Percentiles rank a stretch among this genome's conserved stretches.
phyloP scores from a whole-genome alignment of 345 rosid genomes.

The Gossypium arboreum region DNA sequence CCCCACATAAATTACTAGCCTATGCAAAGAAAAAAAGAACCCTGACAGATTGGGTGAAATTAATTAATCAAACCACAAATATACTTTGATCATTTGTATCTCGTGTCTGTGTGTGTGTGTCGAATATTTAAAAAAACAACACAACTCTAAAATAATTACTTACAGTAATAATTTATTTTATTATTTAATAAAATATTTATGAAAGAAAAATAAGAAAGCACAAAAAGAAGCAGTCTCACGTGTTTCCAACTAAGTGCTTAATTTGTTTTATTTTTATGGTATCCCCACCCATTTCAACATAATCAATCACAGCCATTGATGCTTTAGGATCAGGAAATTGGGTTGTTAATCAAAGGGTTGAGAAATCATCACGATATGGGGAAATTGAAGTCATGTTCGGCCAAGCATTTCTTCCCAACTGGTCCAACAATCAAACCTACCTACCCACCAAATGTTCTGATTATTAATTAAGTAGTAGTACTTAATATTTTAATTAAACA shows the following conservation, averaged over 20 bases:
- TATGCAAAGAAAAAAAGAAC: background rate
- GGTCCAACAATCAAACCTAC: background rate
- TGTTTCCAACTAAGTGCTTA: constrained; percentile 33
- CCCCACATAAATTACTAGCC: background rate
- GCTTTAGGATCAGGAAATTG: background rate
- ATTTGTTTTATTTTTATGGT: constrained; percentile 24
- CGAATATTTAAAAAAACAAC: too few species aligned
- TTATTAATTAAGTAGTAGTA: background rate
- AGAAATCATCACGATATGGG: background rate
- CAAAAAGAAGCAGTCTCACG: constrained; percentile 21
- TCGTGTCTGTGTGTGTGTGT: too few species aligned
- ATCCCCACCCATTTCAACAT: background rate
- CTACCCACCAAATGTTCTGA: background rate
- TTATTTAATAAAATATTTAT: too few species aligned
- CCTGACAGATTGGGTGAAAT: background rate
- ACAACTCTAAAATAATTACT: too few species aligned
- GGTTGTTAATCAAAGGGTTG: background rate
- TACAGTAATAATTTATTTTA: too few species aligned
- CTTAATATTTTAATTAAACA: background rate
- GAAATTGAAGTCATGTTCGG: background rate
- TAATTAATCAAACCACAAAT: constrained; percentile 3
- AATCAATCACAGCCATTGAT: constrained; percentile 3
- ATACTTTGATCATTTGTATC: too few species aligned
- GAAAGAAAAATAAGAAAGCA: background rate
- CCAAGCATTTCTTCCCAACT: background rate